A percentile compares a stretch with the other conserved stretches of the same genome.
Conservation (phyloP, 768 basidiomycete species). For the Termitomyces sp. region DNA sequence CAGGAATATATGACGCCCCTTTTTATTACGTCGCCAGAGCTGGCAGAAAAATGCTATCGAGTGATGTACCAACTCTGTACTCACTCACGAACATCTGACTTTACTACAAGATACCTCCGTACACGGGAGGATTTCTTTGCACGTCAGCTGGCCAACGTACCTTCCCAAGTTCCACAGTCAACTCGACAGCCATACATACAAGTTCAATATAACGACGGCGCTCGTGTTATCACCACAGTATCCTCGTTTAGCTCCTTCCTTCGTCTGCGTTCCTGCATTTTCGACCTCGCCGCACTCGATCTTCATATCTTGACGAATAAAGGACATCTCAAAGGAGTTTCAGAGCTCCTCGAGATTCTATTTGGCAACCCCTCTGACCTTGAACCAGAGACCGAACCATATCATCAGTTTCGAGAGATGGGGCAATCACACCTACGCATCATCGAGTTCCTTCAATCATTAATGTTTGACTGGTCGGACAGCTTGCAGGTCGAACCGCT, state of each 20-base stretch:
- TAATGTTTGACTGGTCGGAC: constrained; percentile 89
- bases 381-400: constrained; percentile 43
- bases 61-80: constrained; percentile 82
- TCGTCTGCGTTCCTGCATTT: constrained; percentile 74
- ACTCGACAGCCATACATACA: constrained; percentile 47
- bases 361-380: constrained; percentile 62
- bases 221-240: constrained; percentile 62
- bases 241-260: constrained; percentile 70
- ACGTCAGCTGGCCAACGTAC: constrained; percentile 74
- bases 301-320: constrained; percentile 80
- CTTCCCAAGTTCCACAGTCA: constrained; percentile 53
- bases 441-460: constrained; percentile 81
- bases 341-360: constrained; percentile 73
- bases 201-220: constrained; percentile 67
- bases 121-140: constrained; percentile 87
- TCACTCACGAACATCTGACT: constrained; percentile 78
- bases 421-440: constrained; percentile 82
- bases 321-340: constrained; percentile 66
- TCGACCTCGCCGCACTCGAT: constrained; percentile 84
- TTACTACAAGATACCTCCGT: constrained; percentile 79
- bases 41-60: constrained; percentile 83
- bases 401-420: constrained; percentile 61
- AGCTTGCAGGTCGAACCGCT: constrained; percentile 51
- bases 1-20: constrained; percentile 39
- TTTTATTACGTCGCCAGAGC: constrained; percentile 58